phyloP scores from a whole-genome alignment of 257 asterid genomes.

The Handroanthus guayacan region DNA sequence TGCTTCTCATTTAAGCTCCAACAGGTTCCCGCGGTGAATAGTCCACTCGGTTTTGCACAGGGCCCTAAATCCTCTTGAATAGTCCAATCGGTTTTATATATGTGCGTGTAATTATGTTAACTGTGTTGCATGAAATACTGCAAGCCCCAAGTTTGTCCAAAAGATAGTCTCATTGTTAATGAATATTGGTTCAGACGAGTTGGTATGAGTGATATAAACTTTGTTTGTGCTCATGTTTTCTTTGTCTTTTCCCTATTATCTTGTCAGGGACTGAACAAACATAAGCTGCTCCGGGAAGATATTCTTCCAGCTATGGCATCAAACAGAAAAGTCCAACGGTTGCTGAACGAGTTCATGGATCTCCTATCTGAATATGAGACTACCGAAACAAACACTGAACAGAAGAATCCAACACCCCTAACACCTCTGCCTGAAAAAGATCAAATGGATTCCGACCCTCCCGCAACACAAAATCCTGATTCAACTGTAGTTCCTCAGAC shows the following conservation, averaged over 20 bases:
- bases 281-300: slow-evolving; percentile 90
- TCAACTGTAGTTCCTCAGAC: slow-evolving; percentile 37
- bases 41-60: not conserved
- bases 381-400: slow-evolving; percentile 42
- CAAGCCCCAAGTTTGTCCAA: not conserved
- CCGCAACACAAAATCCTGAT: not conserved
- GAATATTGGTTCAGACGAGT: not conserved
- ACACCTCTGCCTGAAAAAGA: slow-evolving; percentile 38
- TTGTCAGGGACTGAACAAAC: slow-evolving; percentile 89
- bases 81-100: not conserved
- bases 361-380: slow-evolving; percentile 73
- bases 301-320: slow-evolving; percentile 99
- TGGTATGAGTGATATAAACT: not conserved
- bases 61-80: not conserved
- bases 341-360: slow-evolving; percentile 86
- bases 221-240: not conserved
- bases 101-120: not conserved
- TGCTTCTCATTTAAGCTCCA: not conserved
- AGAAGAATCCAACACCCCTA: slow-evolving; percentile 35
- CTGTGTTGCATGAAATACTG: not conserved
- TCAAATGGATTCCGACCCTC: slow-evolving; percentile 10
- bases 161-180: not conserved
- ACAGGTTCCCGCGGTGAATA: not conserved
- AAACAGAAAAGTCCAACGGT: slow-evolving; percentile 87
- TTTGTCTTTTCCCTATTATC: not conserved